A percentile compares a stretch with the other conserved stretches of the same genome.
Conservation (phyloP, 2,329 filamentous ascomycete genomes). For the Cordyceps tenuipes region DNA sequence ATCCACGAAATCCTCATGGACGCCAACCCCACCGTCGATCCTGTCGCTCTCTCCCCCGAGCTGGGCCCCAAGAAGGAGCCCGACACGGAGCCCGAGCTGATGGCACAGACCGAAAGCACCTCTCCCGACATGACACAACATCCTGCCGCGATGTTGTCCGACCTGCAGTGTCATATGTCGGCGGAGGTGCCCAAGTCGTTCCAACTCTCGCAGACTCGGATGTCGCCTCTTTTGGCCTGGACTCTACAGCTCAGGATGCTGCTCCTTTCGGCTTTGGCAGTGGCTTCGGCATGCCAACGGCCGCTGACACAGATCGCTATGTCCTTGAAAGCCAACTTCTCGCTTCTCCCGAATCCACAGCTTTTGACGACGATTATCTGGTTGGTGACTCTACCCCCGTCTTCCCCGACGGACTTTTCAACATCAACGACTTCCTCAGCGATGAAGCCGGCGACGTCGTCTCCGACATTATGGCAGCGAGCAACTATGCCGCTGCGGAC, state of each 20-base stretch:
- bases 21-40: conserved; percentile 47
- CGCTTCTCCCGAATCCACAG: conserved; percentile 60
- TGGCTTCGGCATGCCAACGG: conserved; percentile 60
- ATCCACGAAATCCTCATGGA: conserved; percentile 37
- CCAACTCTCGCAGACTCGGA: conserved; percentile 33
- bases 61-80: conserved; percentile 44
- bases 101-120: conserved; percentile 26
- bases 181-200: conserved; percentile 47
- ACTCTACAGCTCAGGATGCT: conserved; percentile 50
- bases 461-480: conserved; percentile 41
- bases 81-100: conserved; percentile 6
- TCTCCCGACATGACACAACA: conserved; percentile 97
- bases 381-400: conserved; percentile 48
- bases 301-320: conserved; percentile 65
- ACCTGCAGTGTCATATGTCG: conserved; percentile 99
- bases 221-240: conserved; percentile 33
- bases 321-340: conserved; percentile 69
- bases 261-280: conserved; percentile 59
- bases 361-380: conserved; percentile 61
- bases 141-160: conserved; percentile 99
- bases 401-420: conserved; percentile 38
- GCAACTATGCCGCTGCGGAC: conserved; percentile 44
- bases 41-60: conserved; percentile 51
- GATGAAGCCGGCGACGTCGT: conserved; percentile 39
- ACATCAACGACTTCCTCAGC: conserved; percentile 48